phyloP scores from a whole-genome alignment of 805 yeast genomes.

The Metschnikowia picachoensis region DNA sequence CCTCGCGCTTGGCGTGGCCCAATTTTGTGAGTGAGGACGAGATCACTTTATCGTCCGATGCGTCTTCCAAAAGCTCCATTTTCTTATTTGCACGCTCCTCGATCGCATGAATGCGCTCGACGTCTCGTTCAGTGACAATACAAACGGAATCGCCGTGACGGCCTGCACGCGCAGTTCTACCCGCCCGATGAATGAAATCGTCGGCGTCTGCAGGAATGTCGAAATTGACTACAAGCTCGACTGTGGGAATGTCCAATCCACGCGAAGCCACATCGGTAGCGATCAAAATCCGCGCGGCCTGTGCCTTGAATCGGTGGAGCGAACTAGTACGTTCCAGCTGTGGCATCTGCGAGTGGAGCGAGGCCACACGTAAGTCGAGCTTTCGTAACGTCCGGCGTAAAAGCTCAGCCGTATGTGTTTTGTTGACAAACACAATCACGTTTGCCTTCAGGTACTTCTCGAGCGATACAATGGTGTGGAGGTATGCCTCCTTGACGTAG shows the following conservation, averaged over 20 bases:
- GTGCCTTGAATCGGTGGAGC: constrained; percentile 87
- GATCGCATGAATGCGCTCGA: constrained; percentile 74
- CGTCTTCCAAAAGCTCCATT: constrained; percentile 68
- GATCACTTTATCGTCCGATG: constrained; percentile 75
- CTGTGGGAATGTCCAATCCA: constrained; percentile 95
- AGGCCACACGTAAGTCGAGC: constrained; percentile 76
- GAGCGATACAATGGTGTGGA: constrained; percentile 62
- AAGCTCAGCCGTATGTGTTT: constrained; percentile 87
- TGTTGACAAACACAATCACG: constrained; percentile 85
- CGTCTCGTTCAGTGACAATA: constrained; percentile 81
- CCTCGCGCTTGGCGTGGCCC: constrained; percentile 83
- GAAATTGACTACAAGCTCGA: constrained; percentile 82
- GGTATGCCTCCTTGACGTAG: constrained; percentile 84
- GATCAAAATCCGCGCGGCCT: constrained; percentile 86
- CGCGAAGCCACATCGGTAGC: constrained; percentile 98
- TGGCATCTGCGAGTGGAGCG: constrained; percentile 92
- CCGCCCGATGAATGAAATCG: constrained; percentile 94
- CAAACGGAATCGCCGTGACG: constrained; percentile 79
- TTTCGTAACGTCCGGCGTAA: constrained; percentile 70
- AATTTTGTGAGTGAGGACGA: constrained; percentile 65
- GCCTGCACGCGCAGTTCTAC: constrained; percentile 99
- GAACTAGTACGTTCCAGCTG: constrained; percentile 90
- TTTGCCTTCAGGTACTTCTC: constrained; percentile 62
- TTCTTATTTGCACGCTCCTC: constrained; percentile 80
- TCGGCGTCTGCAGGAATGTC: constrained; percentile 96